Conservation (phyloP, 257 asterid species). For the Osmanthus fragrans region DNA sequence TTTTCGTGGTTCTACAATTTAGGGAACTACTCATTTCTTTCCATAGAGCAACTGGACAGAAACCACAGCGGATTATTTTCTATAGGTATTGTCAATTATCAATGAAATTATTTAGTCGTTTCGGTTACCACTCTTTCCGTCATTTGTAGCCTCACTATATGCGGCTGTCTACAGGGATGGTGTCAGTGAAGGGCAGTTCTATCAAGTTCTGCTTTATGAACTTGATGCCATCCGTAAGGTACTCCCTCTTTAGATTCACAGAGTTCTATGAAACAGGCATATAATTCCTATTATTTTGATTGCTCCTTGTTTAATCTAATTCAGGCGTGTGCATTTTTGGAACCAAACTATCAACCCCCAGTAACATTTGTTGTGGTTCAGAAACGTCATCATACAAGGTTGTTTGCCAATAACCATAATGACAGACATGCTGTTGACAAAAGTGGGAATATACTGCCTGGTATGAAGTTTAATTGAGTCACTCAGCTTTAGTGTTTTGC, state of each 20-base stretch:
- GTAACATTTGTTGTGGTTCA: constrained; percentile 97
- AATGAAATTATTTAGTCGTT: background rate
- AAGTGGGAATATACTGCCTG: constrained; percentile 94
- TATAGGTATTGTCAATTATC: constrained; percentile 50
- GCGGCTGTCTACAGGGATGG: constrained; percentile 63
- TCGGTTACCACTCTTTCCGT: background rate
- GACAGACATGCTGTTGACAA: constrained; percentile 65
- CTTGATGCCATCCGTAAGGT: constrained; percentile 98
- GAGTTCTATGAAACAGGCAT: background rate
- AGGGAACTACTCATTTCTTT: constrained; percentile 91
- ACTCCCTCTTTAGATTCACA: constrained; percentile 3
- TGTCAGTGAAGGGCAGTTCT: constrained; percentile 96
- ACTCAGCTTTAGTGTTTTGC: background rate
- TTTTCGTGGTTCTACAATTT: constrained; percentile 18
- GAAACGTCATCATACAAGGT: constrained; percentile 90
- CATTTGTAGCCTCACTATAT: constrained; percentile 2
- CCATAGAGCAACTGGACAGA: constrained; percentile 84
- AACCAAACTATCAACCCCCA: constrained; percentile 89
- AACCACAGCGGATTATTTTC: constrained; percentile 86
- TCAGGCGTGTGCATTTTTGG: constrained; percentile 95
- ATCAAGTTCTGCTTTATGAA: constrained; percentile 86
- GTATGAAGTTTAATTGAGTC: constrained; percentile 29
- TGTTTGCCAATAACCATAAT: constrained; percentile 75
- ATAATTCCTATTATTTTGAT: background rate
- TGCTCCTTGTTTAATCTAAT: background rate